Evolutionary conservation across 2,329 filamentous ascomycete genomes (phyloP).

Genomic region (Chaetomium sp.): DNA sequence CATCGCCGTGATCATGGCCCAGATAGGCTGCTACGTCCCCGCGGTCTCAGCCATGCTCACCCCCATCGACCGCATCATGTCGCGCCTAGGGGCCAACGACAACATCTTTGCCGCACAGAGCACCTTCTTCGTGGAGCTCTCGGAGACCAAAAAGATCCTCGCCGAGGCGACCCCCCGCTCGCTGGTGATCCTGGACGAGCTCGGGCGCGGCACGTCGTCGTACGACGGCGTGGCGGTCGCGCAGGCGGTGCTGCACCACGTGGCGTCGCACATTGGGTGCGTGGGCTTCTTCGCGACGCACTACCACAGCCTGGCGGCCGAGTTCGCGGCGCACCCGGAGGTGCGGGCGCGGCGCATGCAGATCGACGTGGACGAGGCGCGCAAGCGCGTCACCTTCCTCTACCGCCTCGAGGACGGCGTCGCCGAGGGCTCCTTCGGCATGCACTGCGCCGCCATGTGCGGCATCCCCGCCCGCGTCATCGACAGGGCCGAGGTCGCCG

Average conservation of each 20-base stretch:
- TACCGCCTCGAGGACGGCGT: slow-evolving; percentile 94
- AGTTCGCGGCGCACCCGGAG: slow-evolving; percentile 88
- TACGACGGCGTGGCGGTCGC: slow-evolving; percentile 97
- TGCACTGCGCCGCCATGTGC: slow-evolving; percentile 99
- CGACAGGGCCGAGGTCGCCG: slow-evolving; percentile 82
- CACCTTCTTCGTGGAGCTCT: slow-evolving; percentile 96
- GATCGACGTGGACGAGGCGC: slow-evolving; percentile 84
- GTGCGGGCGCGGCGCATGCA: slow-evolving; percentile 87
- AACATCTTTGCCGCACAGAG: slow-evolving; percentile 98
- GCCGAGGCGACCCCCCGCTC: slow-evolving; percentile 91
- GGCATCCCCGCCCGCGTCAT: slow-evolving; percentile 85
- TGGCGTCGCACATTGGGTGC: slow-evolving; percentile 90
- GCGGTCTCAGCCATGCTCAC: slow-evolving; percentile 80
- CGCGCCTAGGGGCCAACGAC: slow-evolving; percentile 93
- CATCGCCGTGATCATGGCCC: slow-evolving; percentile 94
- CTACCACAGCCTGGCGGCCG: slow-evolving; percentile 89
- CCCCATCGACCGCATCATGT: slow-evolving; percentile 97
- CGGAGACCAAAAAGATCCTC: slow-evolving; percentile 97
- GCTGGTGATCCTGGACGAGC: slow-evolving; percentile 93
- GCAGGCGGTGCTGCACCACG: slow-evolving; percentile 94
- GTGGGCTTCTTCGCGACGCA: slow-evolving; percentile 97
- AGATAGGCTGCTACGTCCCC: slow-evolving; percentile 91
- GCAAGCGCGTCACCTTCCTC: slow-evolving; percentile 89
- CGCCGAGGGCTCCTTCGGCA: slow-evolving; percentile 94
- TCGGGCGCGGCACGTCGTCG: slow-evolving; percentile 90